A percentile compares a stretch with the other conserved stretches of the same genome.
These are phyloP conservation scores for Aspergillus biplanus DNA, from an alignment of 495 filamentous ascomycete genomes.

Conservation along the genomic window DNA sequence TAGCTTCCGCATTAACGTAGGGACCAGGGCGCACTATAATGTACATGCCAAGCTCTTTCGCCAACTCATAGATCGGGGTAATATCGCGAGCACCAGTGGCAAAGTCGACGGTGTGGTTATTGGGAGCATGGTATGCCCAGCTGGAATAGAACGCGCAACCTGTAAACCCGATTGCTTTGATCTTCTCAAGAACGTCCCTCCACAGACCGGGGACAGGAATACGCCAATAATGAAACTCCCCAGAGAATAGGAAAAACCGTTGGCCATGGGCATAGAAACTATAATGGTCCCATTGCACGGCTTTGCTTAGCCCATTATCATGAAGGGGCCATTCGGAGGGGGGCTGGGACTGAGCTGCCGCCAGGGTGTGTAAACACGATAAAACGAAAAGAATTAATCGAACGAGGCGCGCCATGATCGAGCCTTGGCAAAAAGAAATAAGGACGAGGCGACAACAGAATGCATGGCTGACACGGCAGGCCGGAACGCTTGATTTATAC, in stretches of 20 bases:
- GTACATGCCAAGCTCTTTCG: constrained; percentile 52
- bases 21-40: constrained; percentile 44
- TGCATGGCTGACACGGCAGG: background rate
- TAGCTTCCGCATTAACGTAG: constrained; percentile 56
- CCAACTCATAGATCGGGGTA: constrained; percentile 54
- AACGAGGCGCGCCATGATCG: constrained; percentile 20
- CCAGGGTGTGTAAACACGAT: constrained; percentile 21
- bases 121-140: constrained; percentile 61
- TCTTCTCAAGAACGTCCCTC: constrained; percentile 64
- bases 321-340: constrained; percentile 49
- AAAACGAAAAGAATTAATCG: constrained; percentile 24
- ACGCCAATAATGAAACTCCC: constrained; percentile 66
- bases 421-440: background rate
- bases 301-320: constrained; percentile 53
- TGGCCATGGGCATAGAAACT: constrained; percentile 60
- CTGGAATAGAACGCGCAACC: constrained; percentile 58
- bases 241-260: constrained; percentile 61
- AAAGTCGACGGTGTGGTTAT: constrained; percentile 59
- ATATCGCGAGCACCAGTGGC: constrained; percentile 58
- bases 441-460: background rate
- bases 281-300: constrained; percentile 61
- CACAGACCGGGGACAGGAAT: constrained; percentile 62
- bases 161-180: constrained; percentile 64
- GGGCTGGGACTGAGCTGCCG: constrained; percentile 26
- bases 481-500: background rate